Evolutionary conservation across 179 eudicot species (phyloP), one percentile per base, ranked within the genome.

Genomic region (Nepenthes alata): DNA sequence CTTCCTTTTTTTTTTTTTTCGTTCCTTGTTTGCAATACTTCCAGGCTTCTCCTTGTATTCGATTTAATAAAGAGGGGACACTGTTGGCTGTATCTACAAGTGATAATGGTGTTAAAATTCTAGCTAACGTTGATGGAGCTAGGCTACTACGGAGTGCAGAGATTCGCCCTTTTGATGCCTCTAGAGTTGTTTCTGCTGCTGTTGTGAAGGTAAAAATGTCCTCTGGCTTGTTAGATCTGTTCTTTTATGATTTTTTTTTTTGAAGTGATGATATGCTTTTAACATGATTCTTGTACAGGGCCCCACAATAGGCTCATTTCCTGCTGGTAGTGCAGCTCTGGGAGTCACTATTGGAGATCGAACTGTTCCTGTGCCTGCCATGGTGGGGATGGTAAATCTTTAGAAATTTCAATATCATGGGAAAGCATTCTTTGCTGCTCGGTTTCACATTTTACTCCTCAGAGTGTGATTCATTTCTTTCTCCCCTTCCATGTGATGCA

Each of bases 21-120:
- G 6, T 4, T 7, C 45, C 45, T 41, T 2, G 45, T 57, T 55
- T 41, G 15, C 35, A 34, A 48, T 10, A 1, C 13, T 62, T 58
- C 47, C 65, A 91, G 97, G 85, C 94, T 57, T 83, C 84, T 45
- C 96, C 97, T 37, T 79, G 85, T 76, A 72, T 91, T 49, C 86
- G 91, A 49, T 88, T 85, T 68, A 85, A 72, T 57, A 91, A 83
- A 66, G 93, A 81, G 37, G 97, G 97, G 56, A 66, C 67, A 3
- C 73, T 91, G 25, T 69, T 91, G 80, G 95, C 94, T 74, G 96
- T 85, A 41, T 85, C 97, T 66, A 80, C 97, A 2, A 85, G 71
- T 60, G 94, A 91, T 11, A 84, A 85, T 74, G 83, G 94, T 57
- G 71, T 88, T 37, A 91, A 91, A 72, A 73, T 91, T 68, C 77